Percentiles rank a stretch among this genome's conserved stretches.
phyloP scores from a whole-genome alignment of 331 rosid species.

The Cydonia oblonga region DNA sequence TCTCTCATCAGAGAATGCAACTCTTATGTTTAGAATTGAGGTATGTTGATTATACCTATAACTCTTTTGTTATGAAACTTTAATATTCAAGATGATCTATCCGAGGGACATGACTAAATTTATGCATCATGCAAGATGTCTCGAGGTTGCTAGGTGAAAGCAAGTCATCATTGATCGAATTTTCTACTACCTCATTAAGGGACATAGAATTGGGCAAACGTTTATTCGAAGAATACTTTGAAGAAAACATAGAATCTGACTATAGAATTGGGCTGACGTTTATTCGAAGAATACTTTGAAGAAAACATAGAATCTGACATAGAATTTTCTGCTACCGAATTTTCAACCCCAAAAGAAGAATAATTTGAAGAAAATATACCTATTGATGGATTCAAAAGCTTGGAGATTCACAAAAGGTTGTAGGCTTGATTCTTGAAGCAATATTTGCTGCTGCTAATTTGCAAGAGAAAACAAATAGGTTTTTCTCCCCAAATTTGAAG shows the following conservation, averaged over 20 bases:
- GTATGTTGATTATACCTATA: constrained; percentile 21
- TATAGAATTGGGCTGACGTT: constrained; percentile 36
- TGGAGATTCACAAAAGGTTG: no score
- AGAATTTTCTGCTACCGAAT: no score
- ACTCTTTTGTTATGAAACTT: not conserved
- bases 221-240: constrained; percentile 32
- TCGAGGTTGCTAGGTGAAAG: constrained; percentile 71
- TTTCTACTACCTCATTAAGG: constrained; percentile 31
- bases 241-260: no score
- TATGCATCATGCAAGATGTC: constrained; percentile 39
- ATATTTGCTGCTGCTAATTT: no score
- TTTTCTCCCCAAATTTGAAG: not conserved
- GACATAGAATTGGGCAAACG: constrained; percentile 80
- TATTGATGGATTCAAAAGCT: no score
- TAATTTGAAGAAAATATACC: no score
- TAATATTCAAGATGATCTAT: not conserved
- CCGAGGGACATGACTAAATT: not conserved
- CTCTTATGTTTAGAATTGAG: constrained; percentile 76
- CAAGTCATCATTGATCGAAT: constrained; percentile 25
- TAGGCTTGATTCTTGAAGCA: no score
- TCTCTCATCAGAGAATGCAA: constrained; percentile 90
- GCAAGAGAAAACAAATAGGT: not conserved
- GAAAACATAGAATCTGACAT: no score
- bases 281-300: constrained; percentile 31
- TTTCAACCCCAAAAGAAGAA: no score